Evolutionary conservation across 441 rosid genomes (phyloP).

Genomic region (Syzygium syzygioides): DNA sequence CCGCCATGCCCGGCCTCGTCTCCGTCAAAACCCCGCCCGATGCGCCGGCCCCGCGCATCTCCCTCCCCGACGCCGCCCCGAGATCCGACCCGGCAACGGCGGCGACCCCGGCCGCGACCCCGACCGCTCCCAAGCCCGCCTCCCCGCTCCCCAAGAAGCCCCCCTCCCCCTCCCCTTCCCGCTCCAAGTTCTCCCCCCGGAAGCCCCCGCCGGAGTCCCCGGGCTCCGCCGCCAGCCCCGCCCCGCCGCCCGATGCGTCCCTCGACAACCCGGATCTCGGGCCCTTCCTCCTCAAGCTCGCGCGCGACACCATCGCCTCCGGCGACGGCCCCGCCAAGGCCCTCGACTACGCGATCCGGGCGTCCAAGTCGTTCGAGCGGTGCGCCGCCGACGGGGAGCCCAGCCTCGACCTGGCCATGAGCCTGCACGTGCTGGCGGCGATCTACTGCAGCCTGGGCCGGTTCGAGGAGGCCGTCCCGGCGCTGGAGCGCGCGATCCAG

Average conservation of each 20-base stretch:
- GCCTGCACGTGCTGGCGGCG: conserved; percentile 90
- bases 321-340: conserved; percentile 91
- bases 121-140: not conserved
- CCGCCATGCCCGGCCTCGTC: conserved; percentile 80
- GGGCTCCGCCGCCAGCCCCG: not conserved
- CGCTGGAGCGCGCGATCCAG: conserved; percentile 65
- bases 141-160: conserved; percentile 19
- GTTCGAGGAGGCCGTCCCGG: conserved; percentile 90
- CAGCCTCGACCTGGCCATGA: conserved; percentile 90
- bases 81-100: not conserved
- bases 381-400: conserved; percentile 70
- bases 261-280: conserved; percentile 99
- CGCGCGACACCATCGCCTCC: conserved; percentile 87
- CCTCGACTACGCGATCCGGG: conserved; percentile 81
- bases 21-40: conserved; percentile 79
- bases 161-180: conserved; percentile 51
- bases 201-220: conserved; percentile 74
- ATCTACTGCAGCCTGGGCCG: conserved; percentile 88
- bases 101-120: not conserved
- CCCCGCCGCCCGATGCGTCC: conserved; percentile 46
- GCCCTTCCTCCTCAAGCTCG: conserved; percentile 85
- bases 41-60: conserved; percentile 52
- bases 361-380: conserved; percentile 83
- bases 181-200: conserved; percentile 84
- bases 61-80: conserved; percentile 47